A percentile compares a stretch with the other conserved stretches of the same genome.
These are phyloP conservation scores for Coprinopsis cinerea DNA, from an alignment of 768 basidiomycete genomes.

Conservation along the genomic window DNA sequence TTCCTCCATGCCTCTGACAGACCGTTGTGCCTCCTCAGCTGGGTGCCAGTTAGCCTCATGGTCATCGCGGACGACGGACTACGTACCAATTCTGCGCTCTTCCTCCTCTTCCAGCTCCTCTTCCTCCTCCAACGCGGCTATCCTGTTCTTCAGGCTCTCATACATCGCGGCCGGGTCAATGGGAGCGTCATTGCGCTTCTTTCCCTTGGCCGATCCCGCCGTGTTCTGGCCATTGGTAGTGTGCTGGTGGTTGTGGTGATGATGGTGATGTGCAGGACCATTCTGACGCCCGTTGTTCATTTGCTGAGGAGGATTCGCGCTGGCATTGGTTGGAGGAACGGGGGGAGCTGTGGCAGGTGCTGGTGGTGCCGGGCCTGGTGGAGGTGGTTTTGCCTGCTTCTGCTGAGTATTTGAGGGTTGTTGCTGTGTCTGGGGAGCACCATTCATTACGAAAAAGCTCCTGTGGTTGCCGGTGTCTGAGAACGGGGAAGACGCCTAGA, in stretches of 20 bases:
- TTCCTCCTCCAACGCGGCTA: slow-evolving; percentile 86
- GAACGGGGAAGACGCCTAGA: background rate
- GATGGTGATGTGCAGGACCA: slow-evolving; percentile 9
- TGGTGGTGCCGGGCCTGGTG: slow-evolving; percentile 54
- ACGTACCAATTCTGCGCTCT: slow-evolving; percentile 69
- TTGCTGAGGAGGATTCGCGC: slow-evolving; percentile 25
- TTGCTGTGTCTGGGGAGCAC: slow-evolving; percentile 29
- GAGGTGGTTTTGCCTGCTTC: slow-evolving; percentile 45
- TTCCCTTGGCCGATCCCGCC: slow-evolving; percentile 38
- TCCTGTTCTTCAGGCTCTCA: slow-evolving; percentile 82
- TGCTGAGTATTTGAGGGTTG: slow-evolving; percentile 26
- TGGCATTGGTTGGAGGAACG: slow-evolving; percentile 41
- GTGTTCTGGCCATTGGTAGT: slow-evolving; percentile 37
- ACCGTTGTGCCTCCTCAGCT: slow-evolving; percentile 88
- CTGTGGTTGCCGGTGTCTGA: background rate
- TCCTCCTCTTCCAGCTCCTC: slow-evolving; percentile 85
- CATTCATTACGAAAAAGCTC: slow-evolving; percentile 37
- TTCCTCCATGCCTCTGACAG: slow-evolving; percentile 77
- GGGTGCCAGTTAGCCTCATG: slow-evolving; percentile 17
- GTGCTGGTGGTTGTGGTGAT: slow-evolving; percentile 22
- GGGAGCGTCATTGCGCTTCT: slow-evolving; percentile 68
- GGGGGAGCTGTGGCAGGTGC: slow-evolving; percentile 56
- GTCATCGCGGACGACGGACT: slow-evolving; percentile 8
- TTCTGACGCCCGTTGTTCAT: slow-evolving; percentile 15
- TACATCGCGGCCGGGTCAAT: slow-evolving; percentile 85